Conservation (phyloP, 805 yeast species). For the Candida ponderosae region DNA sequence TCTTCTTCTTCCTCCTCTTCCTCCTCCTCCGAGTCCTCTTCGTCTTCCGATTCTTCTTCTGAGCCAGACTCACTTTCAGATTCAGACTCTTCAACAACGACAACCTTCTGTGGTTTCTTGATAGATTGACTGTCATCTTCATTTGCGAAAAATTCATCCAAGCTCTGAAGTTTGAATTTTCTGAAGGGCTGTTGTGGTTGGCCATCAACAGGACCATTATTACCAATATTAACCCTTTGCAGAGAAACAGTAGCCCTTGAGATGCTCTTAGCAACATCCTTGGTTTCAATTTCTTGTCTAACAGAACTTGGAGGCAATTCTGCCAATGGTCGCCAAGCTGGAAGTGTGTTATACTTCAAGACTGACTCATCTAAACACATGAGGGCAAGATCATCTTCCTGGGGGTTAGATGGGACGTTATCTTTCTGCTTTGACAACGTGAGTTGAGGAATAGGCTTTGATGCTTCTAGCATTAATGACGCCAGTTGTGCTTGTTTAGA, state of each 20-base stretch:
- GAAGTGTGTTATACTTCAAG: constrained; percentile 20
- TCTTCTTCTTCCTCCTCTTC: constrained; percentile 24
- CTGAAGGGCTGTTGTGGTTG: constrained; percentile 11
- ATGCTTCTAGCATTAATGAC: constrained; percentile 63
- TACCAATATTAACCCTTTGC: constrained; percentile 3
- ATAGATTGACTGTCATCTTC: constrained; percentile 3
- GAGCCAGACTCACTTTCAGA: constrained; percentile 9
- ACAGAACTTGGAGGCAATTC: constrained; percentile 24
- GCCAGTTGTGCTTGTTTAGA: constrained; percentile 52
- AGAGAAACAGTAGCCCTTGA: constrained; percentile 22
- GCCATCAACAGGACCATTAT: constrained; percentile 6
- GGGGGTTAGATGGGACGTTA: constrained; percentile 4
- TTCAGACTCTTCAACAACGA: background rate
- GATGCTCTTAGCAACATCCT: constrained; percentile 28
- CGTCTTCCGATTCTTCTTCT: constrained; percentile 22
- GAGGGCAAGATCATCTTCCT: constrained; percentile 10
- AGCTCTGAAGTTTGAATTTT: constrained; percentile 58
- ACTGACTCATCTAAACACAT: constrained; percentile 17
- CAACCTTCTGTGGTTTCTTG: no score
- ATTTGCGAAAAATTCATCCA: constrained; percentile 78
- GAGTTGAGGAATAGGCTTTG: constrained; percentile 54
- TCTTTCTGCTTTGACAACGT: constrained; percentile 11
- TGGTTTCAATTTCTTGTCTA: constrained; percentile 30
- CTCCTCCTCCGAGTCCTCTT: constrained; percentile 21
- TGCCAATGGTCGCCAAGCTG: constrained; percentile 37